phyloP scores from a whole-genome alignment of 345 rosid genomes.

The Hibiscus syriacus region DNA sequence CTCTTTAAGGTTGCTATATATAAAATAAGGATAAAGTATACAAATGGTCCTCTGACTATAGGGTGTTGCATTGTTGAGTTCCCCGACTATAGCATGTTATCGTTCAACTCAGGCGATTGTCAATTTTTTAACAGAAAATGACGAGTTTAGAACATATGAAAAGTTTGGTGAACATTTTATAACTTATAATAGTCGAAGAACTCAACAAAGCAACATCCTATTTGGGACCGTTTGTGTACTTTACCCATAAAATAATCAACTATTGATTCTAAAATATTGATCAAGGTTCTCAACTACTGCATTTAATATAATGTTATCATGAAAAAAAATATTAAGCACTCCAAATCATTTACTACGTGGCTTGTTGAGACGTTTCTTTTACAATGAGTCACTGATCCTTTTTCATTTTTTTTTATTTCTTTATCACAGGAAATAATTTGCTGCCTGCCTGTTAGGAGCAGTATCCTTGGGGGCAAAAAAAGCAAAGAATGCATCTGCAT shows the following conservation, averaged over 20 bases:
- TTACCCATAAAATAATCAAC: not conserved
- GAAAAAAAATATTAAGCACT: not conserved
- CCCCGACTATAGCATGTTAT: too few relatives aligned
- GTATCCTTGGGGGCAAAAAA: not conserved
- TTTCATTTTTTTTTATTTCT: not conserved
- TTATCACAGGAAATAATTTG: slow-evolving; percentile 1
- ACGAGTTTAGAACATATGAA: too few relatives aligned
- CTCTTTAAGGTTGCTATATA: not conserved
- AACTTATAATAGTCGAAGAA: too few relatives aligned
- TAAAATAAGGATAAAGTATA: too few relatives aligned
- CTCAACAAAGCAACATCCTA: too few relatives aligned
- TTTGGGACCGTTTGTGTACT: too few relatives aligned
- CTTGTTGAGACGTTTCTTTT: not conserved
- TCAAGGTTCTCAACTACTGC: not conserved
- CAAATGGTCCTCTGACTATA: too few relatives aligned
- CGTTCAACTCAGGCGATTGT: too few relatives aligned
- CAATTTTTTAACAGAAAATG: too few relatives aligned
- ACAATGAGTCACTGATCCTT: not conserved
- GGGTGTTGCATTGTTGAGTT: too few relatives aligned
- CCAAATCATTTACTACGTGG: not conserved
- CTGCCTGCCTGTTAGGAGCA: not conserved
- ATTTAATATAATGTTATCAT: not conserved
- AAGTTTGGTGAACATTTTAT: too few relatives aligned
- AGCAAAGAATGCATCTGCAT: not conserved
- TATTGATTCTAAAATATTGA: not conserved